A percentile compares a stretch with the other conserved stretches of the same genome.
phyloP scores from a whole-genome alignment of 2,329 filamentous ascomycete species.

The Albophoma yamanashiensis region DNA sequence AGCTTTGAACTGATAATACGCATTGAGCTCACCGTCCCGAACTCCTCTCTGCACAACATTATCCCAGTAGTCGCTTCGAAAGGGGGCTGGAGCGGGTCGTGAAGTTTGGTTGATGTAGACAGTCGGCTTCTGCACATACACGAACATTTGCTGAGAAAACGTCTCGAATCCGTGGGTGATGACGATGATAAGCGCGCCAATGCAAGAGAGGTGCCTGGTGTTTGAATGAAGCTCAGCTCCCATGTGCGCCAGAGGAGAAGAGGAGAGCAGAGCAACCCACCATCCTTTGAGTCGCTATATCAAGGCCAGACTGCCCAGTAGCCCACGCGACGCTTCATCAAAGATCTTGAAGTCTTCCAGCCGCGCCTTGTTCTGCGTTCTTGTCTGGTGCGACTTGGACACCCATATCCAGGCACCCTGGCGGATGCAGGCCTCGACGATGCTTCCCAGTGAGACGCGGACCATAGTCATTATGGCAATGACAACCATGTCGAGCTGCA shows the following conservation, averaged over 20 bases:
- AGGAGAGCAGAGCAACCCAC: conserved; percentile 9
- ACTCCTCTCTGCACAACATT: conserved; percentile 15
- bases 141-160: conserved; percentile 27
- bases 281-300: conserved; percentile 23
- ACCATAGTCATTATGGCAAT: conserved; percentile 26
- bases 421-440: conserved; percentile 24
- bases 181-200: conserved; percentile 25
- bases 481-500: conserved; percentile 23
- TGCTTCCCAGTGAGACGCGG: conserved; percentile 21
- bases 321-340: conserved; percentile 24
- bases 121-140: conserved; percentile 16
- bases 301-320: conserved; percentile 22
- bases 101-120: conserved; percentile 7
- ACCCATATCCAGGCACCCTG: conserved; percentile 30
- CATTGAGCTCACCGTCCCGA: conserved; percentile 1
- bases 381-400: conserved; percentile 19
- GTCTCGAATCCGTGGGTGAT: conserved; percentile 26
- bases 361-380: conserved; percentile 18
- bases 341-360: conserved; percentile 28
- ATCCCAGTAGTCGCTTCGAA: conserved; percentile 24
- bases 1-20: too few species aligned
- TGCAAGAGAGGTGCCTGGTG: conserved; percentile 23
- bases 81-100: conserved; percentile 14
- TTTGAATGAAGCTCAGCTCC: conserved; percentile 1
- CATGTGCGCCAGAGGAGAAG: neutral